Base-by-base conservation (phyloP, 176 grass and related monocot species). In the Thinopyrum elongatum region DNA sequence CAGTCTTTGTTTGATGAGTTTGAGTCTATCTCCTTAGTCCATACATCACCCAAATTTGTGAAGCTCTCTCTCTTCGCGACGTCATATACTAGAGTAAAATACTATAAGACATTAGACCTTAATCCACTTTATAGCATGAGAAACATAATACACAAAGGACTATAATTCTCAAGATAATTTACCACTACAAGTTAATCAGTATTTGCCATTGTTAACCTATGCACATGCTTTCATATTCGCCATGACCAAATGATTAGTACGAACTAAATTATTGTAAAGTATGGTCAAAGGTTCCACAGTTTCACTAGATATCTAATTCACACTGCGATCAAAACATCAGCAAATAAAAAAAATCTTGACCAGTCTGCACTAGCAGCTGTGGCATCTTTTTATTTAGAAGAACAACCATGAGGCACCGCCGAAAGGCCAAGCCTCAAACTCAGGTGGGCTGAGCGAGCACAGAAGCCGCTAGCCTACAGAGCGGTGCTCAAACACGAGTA, bases 21-120 rank as follows among this genome's bases (percentile, higher is more conserved):
- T 21, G 85, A 70, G 84, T 95, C 92, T 84, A 95, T 89, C 88
- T 98, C 97, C 77, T 88, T 95, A 69, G 76, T 86, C 97, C 97
- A 98, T 85, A 98, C 86, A 79, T 94, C 93, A 89, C 90, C 80
- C 79, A 95, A 89, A 91, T 95, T 98, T 80, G 90, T 88, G 90
- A 94, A 98, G 77, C 91, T 98, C 57, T 98, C 96, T 77, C 97
- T 83, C 76, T 88, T 92, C 66, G 97, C 88, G 33, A 98, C 93
- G 47, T 98, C 97, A 94, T 98, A 98, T 88, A 98, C 97, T 98
- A 86, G 34, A 90, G 53, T 11, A 46, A 80, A 89, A 89, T 78
- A 77, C 22, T 68, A 66, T 31, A 39, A 13, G 21, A 42, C 7
- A 76, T 76, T 87, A 87, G 68, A 81, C 9, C n/a, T 75, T 46